phyloP scores from a whole-genome alignment of 2,329 filamentous ascomycete species.

The Alternaria solani region DNA sequence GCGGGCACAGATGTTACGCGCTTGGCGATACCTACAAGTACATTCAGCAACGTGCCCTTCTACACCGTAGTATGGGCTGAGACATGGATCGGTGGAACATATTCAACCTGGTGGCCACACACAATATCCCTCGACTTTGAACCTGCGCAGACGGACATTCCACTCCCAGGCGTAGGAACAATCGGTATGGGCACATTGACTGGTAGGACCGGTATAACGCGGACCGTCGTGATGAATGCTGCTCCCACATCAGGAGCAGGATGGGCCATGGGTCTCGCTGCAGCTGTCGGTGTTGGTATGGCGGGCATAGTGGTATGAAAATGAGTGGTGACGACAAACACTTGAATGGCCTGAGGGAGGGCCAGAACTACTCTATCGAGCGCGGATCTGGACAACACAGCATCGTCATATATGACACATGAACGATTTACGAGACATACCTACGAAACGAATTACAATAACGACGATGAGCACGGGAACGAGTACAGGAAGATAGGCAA shows the following conservation, averaged over 20 bases:
- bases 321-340: neutral
- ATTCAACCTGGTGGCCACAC: constrained; percentile 44
- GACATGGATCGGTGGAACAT: constrained; percentile 36
- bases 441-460: constrained; percentile 5
- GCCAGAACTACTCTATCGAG: neutral
- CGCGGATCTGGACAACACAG: constrained; percentile 3
- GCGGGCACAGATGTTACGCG: neutral
- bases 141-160: constrained; percentile 24
- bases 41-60: constrained; percentile 23
- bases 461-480: neutral
- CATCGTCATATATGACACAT: neutral
- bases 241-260: constrained; percentile 27
- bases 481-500: neutral
- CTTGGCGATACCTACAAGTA: constrained; percentile 6
- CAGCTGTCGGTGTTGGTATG: constrained; percentile 36
- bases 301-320: constrained; percentile 27
- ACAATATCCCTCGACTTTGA: constrained; percentile 41
- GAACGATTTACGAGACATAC: constrained; percentile 7
- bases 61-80: constrained; percentile 47
- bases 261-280: constrained; percentile 28
- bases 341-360: neutral
- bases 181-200: constrained; percentile 50
- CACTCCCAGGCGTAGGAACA: constrained; percentile 38
- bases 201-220: constrained; percentile 37
- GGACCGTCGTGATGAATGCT: constrained; percentile 36